These are phyloP conservation scores for Neophaeococcomyces aloes DNA, from an alignment of 2,329 filamentous ascomycete species.

Conservation along the genomic window DNA sequence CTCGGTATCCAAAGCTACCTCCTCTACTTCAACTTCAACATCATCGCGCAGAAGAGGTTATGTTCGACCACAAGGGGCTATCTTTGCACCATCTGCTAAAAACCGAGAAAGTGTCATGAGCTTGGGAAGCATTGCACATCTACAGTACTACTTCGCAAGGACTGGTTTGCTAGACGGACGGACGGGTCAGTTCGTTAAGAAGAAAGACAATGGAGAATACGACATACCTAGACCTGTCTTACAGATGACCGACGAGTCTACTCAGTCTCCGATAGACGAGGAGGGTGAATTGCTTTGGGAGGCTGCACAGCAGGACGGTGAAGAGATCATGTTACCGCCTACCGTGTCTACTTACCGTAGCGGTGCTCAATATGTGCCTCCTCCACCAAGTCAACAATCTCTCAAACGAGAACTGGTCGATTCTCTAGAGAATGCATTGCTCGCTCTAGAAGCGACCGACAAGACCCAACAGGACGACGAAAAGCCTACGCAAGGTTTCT, in stretches of 20 bases:
- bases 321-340: conserved; percentile 79
- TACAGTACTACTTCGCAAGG: conserved; percentile 96
- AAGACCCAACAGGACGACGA: conserved; percentile 32
- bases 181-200: conserved; percentile 70
- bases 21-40: conserved; percentile 35
- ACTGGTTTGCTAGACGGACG: conserved; percentile 91
- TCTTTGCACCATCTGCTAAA: conserved; percentile 82
- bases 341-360: conserved; percentile 94
- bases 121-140: conserved; percentile 87
- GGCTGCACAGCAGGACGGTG: conserved; percentile 51
- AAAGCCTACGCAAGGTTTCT: conserved; percentile 52
- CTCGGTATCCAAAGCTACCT: conserved; percentile 31
- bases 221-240: conserved; percentile 33
- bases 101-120: conserved; percentile 93
- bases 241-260: conserved; percentile 31
- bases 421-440: conserved; percentile 57
- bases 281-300: conserved; percentile 30
- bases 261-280: conserved; percentile 46
- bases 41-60: conserved; percentile 56
- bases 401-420: conserved; percentile 60
- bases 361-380: conserved; percentile 68
- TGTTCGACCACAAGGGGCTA: conserved; percentile 73
- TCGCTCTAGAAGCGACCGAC: conserved; percentile 44
- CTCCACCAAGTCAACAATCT: conserved; percentile 70
- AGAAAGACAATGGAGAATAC: conserved; percentile 41